A percentile compares a stretch with the other conserved stretches of the same genome.
phyloP scores from a whole-genome alignment of 2,329 filamentous ascomycete species.

The Sporothrix globosa region DNA sequence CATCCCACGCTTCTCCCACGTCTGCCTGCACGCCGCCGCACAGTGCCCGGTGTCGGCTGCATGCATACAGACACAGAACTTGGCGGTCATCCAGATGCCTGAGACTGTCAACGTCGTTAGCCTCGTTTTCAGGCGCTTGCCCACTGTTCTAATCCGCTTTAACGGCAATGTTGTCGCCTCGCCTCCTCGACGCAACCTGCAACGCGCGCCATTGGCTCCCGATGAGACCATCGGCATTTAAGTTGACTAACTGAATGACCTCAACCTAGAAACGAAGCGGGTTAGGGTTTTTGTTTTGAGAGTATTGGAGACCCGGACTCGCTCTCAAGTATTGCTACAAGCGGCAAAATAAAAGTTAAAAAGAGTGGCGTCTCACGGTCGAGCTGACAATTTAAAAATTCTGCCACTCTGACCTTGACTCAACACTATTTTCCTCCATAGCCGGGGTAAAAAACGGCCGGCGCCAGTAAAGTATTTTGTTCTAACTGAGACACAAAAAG shows the following conservation, averaged over 20 bases:
- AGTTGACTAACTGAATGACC: slow-evolving; percentile 21
- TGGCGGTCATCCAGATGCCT: neutral
- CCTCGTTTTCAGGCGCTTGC: slow-evolving; percentile 12
- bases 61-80: neutral
- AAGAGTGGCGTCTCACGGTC: slow-evolving; percentile 5
- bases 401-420: neutral
- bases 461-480: neutral
- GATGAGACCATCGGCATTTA: slow-evolving; percentile 33
- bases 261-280: neutral
- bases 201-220: slow-evolving; percentile 28
- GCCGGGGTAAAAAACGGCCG: slow-evolving; percentile 23
- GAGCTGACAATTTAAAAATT: slow-evolving; percentile 2
- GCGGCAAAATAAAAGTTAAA: neutral
- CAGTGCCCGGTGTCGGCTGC: slow-evolving; percentile 27
- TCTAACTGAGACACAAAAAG: slow-evolving; percentile 16
- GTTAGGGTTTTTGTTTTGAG: neutral
- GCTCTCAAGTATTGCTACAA: neutral
- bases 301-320: neutral
- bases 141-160: slow-evolving; percentile 10
- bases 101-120: slow-evolving; percentile 8
- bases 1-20: slow-evolving; percentile 26
- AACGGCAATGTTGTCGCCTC: neutral
- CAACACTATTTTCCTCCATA: neutral
- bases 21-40: neutral
- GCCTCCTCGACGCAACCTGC: neutral